These are phyloP conservation scores for Didymella glomerata DNA, from an alignment of 2,329 filamentous ascomycete genomes.

Conservation along the genomic window DNA sequence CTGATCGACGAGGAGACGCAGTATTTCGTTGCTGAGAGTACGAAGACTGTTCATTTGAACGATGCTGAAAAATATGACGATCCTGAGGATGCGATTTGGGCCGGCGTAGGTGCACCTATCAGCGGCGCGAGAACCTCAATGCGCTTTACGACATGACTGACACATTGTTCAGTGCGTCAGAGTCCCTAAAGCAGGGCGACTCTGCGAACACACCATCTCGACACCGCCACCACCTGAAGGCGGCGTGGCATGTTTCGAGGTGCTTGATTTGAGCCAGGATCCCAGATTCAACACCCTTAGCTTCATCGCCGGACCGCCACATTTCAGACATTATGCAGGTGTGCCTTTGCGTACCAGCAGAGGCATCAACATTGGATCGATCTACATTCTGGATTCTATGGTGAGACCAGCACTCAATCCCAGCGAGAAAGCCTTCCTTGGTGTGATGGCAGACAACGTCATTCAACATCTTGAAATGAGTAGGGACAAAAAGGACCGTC, in stretches of 20 bases:
- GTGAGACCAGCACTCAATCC: slow-evolving; percentile 30
- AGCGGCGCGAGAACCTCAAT: too few species aligned
- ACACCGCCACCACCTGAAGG: slow-evolving; percentile 29
- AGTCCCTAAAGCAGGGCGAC: slow-evolving; percentile 45
- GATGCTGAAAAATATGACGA: slow-evolving; percentile 46
- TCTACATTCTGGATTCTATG: slow-evolving; percentile 42
- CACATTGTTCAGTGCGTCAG: slow-evolving; percentile 32
- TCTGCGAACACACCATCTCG: slow-evolving; percentile 47
- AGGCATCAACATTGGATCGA: slow-evolving; percentile 46
- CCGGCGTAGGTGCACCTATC: slow-evolving; percentile 29
- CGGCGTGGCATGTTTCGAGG: slow-evolving; percentile 52
- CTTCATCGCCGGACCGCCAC: slow-evolving; percentile 40
- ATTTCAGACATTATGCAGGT: slow-evolving; percentile 45
- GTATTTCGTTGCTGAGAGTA: slow-evolving; percentile 62
- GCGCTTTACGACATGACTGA: background rate
- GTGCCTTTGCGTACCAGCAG: slow-evolving; percentile 45
- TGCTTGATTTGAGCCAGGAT: slow-evolving; percentile 46
- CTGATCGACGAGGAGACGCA: slow-evolving; percentile 60
- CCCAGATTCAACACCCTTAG: slow-evolving; percentile 42
- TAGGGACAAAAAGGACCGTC: slow-evolving; percentile 46
- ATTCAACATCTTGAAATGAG: slow-evolving; percentile 48
- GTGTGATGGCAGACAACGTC: slow-evolving; percentile 43
- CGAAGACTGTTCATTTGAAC: slow-evolving; percentile 52
- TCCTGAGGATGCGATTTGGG: slow-evolving; percentile 48
- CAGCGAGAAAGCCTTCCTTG: slow-evolving; percentile 27